Evolutionary conservation across 2,329 filamentous ascomycete species (phyloP), one percentile per base, ranked within the genome.

Genomic region (Lachnellula subtilissima): DNA sequence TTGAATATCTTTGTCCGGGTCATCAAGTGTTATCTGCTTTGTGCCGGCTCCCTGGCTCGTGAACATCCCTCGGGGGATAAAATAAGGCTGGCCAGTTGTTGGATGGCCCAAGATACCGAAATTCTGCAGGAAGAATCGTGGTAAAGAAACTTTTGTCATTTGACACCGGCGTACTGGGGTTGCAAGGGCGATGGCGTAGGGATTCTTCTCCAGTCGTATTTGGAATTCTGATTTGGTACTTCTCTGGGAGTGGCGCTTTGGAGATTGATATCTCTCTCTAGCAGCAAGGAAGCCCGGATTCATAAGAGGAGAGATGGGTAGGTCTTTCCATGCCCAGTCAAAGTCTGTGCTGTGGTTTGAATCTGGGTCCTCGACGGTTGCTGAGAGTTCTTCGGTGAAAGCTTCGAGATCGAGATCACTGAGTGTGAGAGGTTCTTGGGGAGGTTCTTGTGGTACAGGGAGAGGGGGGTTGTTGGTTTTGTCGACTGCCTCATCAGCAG

Each of bases 101-200:
- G 85, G 84, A 54, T 87, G 78, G 1, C 72, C 66, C 12, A 84
- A 72, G 2, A 84, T 65, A 28, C 78, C 76, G 57, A 90, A 84
- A 35, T 81, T 75, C 53, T 87, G 80, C 4, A 89, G 72, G 66
- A 90, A 87, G 64, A 79, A 83, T 14, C 69, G 71, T 1, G 88
- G 88, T 6, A 89, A 69, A 1, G 66, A 65, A 0, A 69, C 66
- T 0, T 64, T 58, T 1, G 84, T 83, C 35, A 79, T 66, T 22
- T 70, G 65, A 64, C 86, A 89, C 55, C 69, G 63, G 53, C 88
- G 83, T 22, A 86, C 55, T 0, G 84, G 82, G 0, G 80, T 80
- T 32, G 81, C 80, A 22, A 91, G 77, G 6, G 84, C 81, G 46
- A 77, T 77, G 3, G 87, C 87, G 62, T 82, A 90, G 2, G 85